These are phyloP conservation scores for Moniliophthora roreri DNA, from an alignment of 1,284 basidiomycete species.

Conservation along the genomic window DNA sequence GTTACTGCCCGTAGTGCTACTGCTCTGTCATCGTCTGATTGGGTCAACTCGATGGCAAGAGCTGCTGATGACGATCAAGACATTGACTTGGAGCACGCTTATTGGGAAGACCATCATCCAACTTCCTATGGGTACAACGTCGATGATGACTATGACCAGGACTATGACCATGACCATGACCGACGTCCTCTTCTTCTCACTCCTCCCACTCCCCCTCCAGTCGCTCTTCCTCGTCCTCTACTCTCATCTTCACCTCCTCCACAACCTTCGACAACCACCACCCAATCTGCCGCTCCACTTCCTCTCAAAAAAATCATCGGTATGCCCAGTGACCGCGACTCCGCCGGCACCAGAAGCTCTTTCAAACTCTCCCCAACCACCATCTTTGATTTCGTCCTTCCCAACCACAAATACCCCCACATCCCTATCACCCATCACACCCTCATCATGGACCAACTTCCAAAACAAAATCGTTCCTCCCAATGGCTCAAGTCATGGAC, in stretches of 20 bases:
- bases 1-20: no score
- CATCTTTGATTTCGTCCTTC: constrained; percentile 15
- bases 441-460: constrained; percentile 58
- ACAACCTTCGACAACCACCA: constrained; percentile 15
- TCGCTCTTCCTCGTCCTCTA: constrained; percentile 13
- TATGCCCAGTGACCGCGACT: constrained; percentile 41
- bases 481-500: constrained; percentile 48
- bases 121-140: background rate
- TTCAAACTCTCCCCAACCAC: constrained; percentile 31
- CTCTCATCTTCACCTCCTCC: constrained; percentile 10
- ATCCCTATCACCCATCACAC: constrained; percentile 48
- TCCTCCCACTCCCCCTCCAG: constrained; percentile 3
- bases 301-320: constrained; percentile 30
- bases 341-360: constrained; percentile 40
- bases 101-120: constrained; percentile 2
- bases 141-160: background rate
- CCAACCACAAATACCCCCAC: constrained; percentile 23
- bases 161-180: background rate
- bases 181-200: constrained; percentile 3
- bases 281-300: background rate
- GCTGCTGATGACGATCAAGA: constrained; percentile 22
- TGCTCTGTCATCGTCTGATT: constrained; percentile 33
- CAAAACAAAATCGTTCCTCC: constrained; percentile 46
- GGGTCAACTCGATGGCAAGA: constrained; percentile 42
- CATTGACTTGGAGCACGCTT: background rate